These are phyloP conservation scores for Cladosporium colombiae DNA, from an alignment of 2,329 filamentous ascomycete species.

Conservation along the genomic window DNA sequence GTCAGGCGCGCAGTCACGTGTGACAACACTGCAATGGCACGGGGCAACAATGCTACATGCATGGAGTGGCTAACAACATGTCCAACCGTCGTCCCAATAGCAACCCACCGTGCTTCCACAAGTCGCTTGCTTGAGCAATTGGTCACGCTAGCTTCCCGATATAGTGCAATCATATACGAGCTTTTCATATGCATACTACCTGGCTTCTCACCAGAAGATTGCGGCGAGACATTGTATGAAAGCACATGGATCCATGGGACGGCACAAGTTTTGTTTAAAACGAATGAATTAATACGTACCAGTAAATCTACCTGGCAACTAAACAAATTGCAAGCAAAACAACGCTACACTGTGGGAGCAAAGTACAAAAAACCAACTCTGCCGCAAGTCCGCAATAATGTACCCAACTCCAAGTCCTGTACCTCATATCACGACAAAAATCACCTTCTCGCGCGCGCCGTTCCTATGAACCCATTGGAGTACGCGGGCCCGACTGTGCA, in stretches of 20 bases:
- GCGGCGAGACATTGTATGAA: not conserved
- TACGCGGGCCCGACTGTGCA: constrained; percentile 14
- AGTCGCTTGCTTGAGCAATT: too few relatives aligned
- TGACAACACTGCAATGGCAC: too few relatives aligned
- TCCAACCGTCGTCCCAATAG: too few relatives aligned
- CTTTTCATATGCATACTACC: not conserved
- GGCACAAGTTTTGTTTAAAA: not conserved
- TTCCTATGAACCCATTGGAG: constrained; percentile 7
- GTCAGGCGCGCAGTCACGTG: not conserved
- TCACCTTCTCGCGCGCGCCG: not conserved
- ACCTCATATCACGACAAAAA: not conserved
- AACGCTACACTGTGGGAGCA: not conserved
- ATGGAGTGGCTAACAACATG: too few relatives aligned
- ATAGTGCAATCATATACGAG: not conserved
- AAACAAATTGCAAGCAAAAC: not conserved
- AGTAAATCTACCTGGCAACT: not conserved
- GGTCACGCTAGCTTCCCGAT: too few relatives aligned
- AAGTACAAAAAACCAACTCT: not conserved
- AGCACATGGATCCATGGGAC: not conserved
- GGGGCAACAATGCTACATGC: too few relatives aligned
- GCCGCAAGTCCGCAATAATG: not conserved
- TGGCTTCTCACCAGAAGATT: not conserved
- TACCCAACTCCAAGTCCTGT: not conserved
- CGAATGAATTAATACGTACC: constrained; percentile 4
- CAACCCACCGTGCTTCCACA: too few relatives aligned